A percentile compares a stretch with the other conserved stretches of the same genome.
Conservation (phyloP, 148 eudicot genomes). For the Silene latifolia region DNA sequence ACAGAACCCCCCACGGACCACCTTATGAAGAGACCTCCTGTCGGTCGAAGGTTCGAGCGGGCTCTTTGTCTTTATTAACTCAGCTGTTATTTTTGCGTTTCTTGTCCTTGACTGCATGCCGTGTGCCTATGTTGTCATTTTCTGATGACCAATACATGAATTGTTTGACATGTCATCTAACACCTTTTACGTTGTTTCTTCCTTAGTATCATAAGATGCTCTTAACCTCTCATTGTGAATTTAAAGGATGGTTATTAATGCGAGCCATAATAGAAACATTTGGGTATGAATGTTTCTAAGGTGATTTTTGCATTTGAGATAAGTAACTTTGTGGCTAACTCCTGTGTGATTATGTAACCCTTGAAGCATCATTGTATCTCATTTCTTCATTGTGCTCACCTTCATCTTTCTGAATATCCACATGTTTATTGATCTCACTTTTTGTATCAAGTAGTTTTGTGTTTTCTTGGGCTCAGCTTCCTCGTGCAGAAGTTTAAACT, state of each 20-base stretch:
- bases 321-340: not conserved
- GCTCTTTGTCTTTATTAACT: not conserved
- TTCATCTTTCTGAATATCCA: not conserved
- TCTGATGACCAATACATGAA: not conserved
- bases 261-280: not conserved
- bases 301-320: not conserved
- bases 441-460: not conserved
- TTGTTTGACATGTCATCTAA: not conserved
- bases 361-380: too few relatives aligned
- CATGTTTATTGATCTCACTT: not conserved
- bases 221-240: not conserved
- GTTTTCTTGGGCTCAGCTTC: not conserved
- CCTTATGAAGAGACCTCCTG: conserved; percentile 80
- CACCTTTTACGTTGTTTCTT: not conserved
- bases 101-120: not conserved
- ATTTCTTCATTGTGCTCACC: not conserved
- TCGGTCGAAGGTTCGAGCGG: conserved; percentile 74
- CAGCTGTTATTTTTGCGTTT: not conserved
- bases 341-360: not conserved
- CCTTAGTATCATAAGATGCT: not conserved
- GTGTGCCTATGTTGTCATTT: not conserved
- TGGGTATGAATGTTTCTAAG: not conserved
- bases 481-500: not conserved
- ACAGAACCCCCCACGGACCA: conserved; percentile 97
- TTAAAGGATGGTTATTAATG: not conserved